Percentiles rank a stretch among this genome's conserved stretches.
These are phyloP conservation scores for Rhamnella rubrinervis DNA, from an alignment of 331 rosid genomes.

Conservation along the genomic window DNA sequence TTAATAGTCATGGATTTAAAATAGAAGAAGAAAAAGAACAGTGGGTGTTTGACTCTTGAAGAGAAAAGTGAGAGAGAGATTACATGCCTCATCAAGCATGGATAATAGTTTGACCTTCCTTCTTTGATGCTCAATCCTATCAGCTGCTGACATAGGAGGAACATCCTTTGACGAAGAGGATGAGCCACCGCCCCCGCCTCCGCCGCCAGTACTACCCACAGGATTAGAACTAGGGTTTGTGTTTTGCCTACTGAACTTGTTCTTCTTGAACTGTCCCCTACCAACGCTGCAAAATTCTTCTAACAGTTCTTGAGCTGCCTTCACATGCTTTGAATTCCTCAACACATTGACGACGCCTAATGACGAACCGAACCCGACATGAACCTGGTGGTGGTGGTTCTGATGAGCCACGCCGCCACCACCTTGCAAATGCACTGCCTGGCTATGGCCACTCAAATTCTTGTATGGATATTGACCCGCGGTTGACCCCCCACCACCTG, in stretches of 20 bases:
- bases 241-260: slow-evolving; percentile 45
- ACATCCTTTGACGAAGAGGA: slow-evolving; percentile 66
- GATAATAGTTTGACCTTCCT: slow-evolving; percentile 94
- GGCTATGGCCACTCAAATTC: slow-evolving; percentile 29
- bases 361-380: slow-evolving; percentile 64
- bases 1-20: background rate
- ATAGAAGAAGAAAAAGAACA: slow-evolving; percentile 18
- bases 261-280: slow-evolving; percentile 76
- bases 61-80: slow-evolving; percentile 49
- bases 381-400: slow-evolving; percentile 50
- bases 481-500: slow-evolving; percentile 25
- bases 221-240: slow-evolving; percentile 72
- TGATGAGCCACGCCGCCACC: slow-evolving; percentile 18
- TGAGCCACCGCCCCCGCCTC: slow-evolving; percentile 45
- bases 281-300: slow-evolving; percentile 98
- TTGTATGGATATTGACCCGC: slow-evolving; percentile 47
- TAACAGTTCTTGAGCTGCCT: slow-evolving; percentile 77
- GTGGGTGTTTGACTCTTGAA: slow-evolving; percentile 51
- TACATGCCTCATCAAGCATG: slow-evolving; percentile 99
- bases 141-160: slow-evolving; percentile 71
- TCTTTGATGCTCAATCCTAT: slow-evolving; percentile 93
- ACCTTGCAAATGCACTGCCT: slow-evolving; percentile 48
- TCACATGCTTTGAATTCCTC: slow-evolving; percentile 84
- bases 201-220: slow-evolving; percentile 6
- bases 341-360: slow-evolving; percentile 67